These are phyloP conservation scores for Chrysochromulina tobinii DNA, from an alignment of 78 protist species.

Conservation along the genomic window DNA sequence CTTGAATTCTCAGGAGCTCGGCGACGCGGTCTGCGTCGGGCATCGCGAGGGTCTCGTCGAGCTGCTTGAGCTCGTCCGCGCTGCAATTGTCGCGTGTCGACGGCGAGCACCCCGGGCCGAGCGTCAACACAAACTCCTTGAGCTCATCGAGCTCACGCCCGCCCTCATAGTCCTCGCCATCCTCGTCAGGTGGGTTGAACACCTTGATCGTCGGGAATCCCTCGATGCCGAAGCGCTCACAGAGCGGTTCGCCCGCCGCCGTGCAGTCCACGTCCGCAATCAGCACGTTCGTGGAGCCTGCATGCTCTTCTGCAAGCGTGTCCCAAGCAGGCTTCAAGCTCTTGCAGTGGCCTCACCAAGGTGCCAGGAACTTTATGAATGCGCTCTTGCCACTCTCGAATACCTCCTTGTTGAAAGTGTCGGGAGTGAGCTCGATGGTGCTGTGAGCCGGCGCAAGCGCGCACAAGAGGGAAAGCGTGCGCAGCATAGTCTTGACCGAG, in stretches of 20 bases:
- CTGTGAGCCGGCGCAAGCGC: neutral
- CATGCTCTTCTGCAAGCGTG: neutral
- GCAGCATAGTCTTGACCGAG: too few species aligned
- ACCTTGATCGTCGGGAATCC: conserved; percentile 37
- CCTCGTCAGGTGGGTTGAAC: neutral
- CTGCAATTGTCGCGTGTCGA: neutral
- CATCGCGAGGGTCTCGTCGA: neutral
- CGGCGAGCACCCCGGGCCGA: conserved; percentile 7
- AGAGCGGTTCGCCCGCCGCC: neutral
- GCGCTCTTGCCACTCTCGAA: neutral
- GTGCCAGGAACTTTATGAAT: neutral
- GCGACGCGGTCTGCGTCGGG: neutral
- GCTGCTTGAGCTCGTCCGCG: neutral
- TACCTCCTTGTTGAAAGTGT: neutral
- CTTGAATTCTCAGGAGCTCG: neutral
- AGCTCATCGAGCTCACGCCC: neutral
- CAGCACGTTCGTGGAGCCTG: neutral
- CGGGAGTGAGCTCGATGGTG: neutral
- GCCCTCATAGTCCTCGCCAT: conserved; percentile 35
- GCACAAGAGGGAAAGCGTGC: neutral
- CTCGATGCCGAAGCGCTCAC: conserved; percentile 13
- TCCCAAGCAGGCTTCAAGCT: conserved; percentile 35
- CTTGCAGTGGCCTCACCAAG: conserved; percentile 41
- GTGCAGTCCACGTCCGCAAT: conserved; percentile 33
- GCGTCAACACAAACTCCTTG: conserved; percentile 1